Evolutionary conservation across 164 flowering plant species (phyloP).

Genomic region (Sedum album): DNA sequence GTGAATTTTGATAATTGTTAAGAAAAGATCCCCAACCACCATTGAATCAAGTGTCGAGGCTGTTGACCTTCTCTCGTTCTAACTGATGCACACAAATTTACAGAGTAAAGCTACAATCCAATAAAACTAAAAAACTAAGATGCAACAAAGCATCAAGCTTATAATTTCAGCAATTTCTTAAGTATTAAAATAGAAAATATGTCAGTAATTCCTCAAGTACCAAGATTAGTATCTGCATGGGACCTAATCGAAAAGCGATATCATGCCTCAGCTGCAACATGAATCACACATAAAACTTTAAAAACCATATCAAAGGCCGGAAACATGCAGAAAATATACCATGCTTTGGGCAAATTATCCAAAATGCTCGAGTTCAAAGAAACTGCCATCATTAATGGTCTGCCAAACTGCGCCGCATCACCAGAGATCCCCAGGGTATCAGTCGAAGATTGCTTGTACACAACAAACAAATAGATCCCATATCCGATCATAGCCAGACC

Average conservation of each 20-base stretch:
- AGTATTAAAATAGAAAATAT: too few species aligned
- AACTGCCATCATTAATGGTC: constrained; percentile 70
- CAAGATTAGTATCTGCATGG: too few species aligned
- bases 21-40: too few species aligned
- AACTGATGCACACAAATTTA: too few species aligned
- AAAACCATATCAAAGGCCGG: neutral
- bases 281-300: too few species aligned
- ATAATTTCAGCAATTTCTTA: too few species aligned
- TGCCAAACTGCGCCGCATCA: constrained; percentile 44
- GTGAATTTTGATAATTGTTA: neutral
- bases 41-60: neutral
- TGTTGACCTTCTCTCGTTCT: neutral
- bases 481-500: constrained; percentile 93
- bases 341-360: constrained; percentile 72
- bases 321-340: constrained; percentile 35
- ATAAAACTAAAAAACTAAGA: too few species aligned
- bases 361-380: constrained; percentile 45
- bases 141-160: too few species aligned
- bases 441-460: constrained; percentile 27
- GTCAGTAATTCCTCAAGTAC: too few species aligned
- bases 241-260: neutral
- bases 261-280: neutral
- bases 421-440: neutral
- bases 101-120: too few species aligned
- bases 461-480: constrained; percentile 81